A percentile compares a stretch with the other conserved stretches of the same genome.
Conservation (phyloP, 768 basidiomycete species). For the Agaricus bisporus region DNA sequence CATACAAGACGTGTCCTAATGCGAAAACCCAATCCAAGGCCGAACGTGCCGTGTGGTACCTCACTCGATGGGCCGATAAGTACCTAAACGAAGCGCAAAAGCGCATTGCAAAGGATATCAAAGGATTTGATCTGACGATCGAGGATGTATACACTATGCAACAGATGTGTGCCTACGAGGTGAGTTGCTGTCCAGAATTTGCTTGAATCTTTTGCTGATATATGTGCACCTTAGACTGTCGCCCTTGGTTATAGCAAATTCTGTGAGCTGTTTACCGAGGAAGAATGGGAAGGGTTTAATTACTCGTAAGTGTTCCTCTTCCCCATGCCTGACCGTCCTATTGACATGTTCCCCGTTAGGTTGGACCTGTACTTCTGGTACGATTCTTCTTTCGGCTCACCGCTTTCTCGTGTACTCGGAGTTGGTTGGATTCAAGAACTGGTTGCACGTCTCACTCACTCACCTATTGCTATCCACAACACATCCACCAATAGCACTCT, state of each 20-base stretch:
- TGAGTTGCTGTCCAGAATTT: constrained; percentile 18
- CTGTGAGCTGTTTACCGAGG: constrained; percentile 83
- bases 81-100: constrained; percentile 65
- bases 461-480: constrained; percentile 62
- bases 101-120: constrained; percentile 52
- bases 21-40: constrained; percentile 37
- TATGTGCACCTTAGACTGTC: constrained; percentile 54
- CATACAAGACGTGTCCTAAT: constrained; percentile 79
- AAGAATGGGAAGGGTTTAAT: constrained; percentile 92
- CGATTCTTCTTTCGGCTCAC: constrained; percentile 75
- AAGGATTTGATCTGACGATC: constrained; percentile 55
- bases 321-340: not conserved
- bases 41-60: constrained; percentile 52
- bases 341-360: constrained; percentile 24
- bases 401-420: constrained; percentile 70
- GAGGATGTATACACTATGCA: constrained; percentile 76
- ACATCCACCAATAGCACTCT: constrained; percentile 83
- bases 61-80: constrained; percentile 58
- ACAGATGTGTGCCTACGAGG: constrained; percentile 83
- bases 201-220: not conserved
- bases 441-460: constrained; percentile 75
- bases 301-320: constrained; percentile 52
- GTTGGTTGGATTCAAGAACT: constrained; percentile 82
- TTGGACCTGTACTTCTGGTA: constrained; percentile 74
- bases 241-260: constrained; percentile 89